Evolutionary conservation across 139 green algal species (phyloP), one percentile per base, ranked within the genome.

Genomic region (Tetradesmus obliquus): DNA sequence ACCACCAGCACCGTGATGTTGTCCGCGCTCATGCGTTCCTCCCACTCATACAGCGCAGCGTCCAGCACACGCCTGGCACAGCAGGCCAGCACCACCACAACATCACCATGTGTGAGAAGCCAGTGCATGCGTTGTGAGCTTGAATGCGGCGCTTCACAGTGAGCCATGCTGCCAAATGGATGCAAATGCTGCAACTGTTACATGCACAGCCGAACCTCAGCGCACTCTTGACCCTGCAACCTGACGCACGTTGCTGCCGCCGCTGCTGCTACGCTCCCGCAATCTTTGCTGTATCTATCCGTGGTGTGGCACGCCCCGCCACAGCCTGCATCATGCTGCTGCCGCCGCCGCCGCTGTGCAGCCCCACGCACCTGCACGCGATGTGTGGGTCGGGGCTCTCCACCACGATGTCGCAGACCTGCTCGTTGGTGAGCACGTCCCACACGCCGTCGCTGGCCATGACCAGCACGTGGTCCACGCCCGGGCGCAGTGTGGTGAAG

Each of bases 381-480:
- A 92, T 89, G 89, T 92, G 89, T 12, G 89, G 89, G 89, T 92
- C 89, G 15, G 89, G 81, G 10, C 79, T 88, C 81, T 92, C 89
- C 9, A 89, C 81, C 45, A 92, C 89, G 72, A 92, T 92, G 82
- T 92, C 83, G 55, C 90, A 92, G 19, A 92, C 90, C 90, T 92
- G 86, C 55, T 94, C 92, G 72, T 96, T 95, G 20, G 45, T 93
- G 19, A 96, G 92, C 82, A 96, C 94, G 79, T 96, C 94, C 94
- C 94, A 96, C 7, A 96, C 90, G 15, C 94, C 94, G 69, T 96
- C 94, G 5, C 60, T 91, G 45, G 94, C 94, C n/a, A 96, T 92
- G 12, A 95, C 86, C 74, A 96, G 82, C 79, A 91, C 93, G 62
- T 88, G 82, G 72, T 96, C 93, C 19, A 93, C 60, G 53, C 71